Evolutionary conservation across 495 filamentous ascomycete genomes (phyloP), one percentile per base, ranked within the genome.

Genomic region (Friedmanniomyces simplex): DNA sequence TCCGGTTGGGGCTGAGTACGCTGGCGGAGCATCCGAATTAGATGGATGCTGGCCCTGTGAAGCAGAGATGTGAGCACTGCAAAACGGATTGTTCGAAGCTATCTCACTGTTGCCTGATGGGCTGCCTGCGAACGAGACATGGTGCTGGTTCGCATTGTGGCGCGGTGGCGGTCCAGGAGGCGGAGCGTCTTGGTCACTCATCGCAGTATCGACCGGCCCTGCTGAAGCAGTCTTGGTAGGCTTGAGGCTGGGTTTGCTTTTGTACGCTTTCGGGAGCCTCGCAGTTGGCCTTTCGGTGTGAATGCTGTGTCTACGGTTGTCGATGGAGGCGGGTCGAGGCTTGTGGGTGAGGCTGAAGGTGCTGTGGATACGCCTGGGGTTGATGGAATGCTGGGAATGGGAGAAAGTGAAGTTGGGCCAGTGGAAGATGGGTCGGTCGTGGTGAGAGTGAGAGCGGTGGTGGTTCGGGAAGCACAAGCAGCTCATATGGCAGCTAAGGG

Each of bases 131-230:
- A 41, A 61, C 5, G 24, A 25, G 3, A 61, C 58, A 50, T 57
- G 58, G 18, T 21, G 52, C 12, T 32, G 42, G 16, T 20, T 26
- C 4, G 21, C 24, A 18, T 21, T 6, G 28, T 21, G 22, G 18
- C 69, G 69, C 1, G 74, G 73, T 30, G 73, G 72, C 43, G 68
- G 63, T 10, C 63, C 69, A 46, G 64, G 37, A 47, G 56, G 61
- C 14, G 65, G 41, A 43, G 32, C 30, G 26, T 63, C 60, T 22
- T 55, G 10, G 0, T 61, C 34, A 13, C 36, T 32, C 36, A 43
- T 59, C 7, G 41, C 24, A 30, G 28, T 14, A 37, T 46, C 30
- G 8, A 28, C 13, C 43, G 46, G 3, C 14, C 2, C 48, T 14
- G 28, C 10, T 3, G 28, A 10, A 10, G 25, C 51, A n/a, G 45